Percentiles rank a stretch among this genome's conserved stretches.
Conservation (phyloP, 2,329 filamentous ascomycete species). For the Ascochyta clinopodiicola region DNA sequence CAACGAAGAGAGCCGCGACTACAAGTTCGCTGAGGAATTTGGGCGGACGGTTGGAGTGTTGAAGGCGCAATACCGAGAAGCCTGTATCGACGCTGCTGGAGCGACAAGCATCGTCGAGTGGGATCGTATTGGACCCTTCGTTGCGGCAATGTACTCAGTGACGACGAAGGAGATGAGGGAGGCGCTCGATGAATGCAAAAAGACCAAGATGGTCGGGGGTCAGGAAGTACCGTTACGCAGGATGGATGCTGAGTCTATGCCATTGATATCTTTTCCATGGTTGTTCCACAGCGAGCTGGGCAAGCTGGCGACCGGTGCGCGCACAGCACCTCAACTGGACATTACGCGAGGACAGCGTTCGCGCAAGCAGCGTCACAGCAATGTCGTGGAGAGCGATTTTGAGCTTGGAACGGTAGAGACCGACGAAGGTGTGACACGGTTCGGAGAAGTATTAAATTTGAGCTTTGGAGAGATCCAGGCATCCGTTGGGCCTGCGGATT, state of each 20-base stretch:
- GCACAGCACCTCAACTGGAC: not conserved
- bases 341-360: not conserved
- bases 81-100: slow-evolving; percentile 71
- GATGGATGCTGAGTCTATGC: slow-evolving; percentile 65
- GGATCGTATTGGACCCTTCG: slow-evolving; percentile 68
- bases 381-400: not conserved
- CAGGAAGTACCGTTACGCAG: slow-evolving; percentile 45
- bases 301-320: slow-evolving; percentile 64
- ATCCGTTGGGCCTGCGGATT: no score
- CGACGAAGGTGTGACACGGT: slow-evolving; percentile 39
- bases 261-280: slow-evolving; percentile 94
- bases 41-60: slow-evolving; percentile 70
- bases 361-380: not conserved
- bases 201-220: slow-evolving; percentile 50
- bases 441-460: slow-evolving; percentile 46
- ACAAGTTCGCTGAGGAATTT: slow-evolving; percentile 86
- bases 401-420: slow-evolving; percentile 37
- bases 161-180: slow-evolving; percentile 73
- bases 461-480: slow-evolving; percentile 18
- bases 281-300: slow-evolving; percentile 78
- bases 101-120: slow-evolving; percentile 43
- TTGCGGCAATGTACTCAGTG: slow-evolving; percentile 86
- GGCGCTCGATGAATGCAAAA: slow-evolving; percentile 61
- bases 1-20: slow-evolving; percentile 75
- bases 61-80: slow-evolving; percentile 70